A percentile compares a stretch with the other conserved stretches of the same genome.
phyloP scores from a whole-genome alignment of 2,329 filamentous ascomycete species.

The Mycosphaerella arachidis region DNA sequence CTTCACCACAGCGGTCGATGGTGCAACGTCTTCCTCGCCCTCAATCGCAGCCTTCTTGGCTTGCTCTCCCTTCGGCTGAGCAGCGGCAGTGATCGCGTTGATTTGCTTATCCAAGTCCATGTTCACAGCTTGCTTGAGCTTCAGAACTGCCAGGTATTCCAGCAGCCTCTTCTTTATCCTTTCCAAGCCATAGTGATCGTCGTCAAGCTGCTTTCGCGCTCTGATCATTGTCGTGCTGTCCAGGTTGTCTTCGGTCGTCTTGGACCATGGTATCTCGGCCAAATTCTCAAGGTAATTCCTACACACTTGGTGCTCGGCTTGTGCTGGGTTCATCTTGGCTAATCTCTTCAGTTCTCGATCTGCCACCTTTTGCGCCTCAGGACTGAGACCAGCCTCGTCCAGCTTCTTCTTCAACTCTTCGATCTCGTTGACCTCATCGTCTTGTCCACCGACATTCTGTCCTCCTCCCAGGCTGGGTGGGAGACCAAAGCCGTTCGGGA shows the following conservation, averaged over 20 bases:
- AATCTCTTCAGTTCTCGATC: constrained; percentile 82
- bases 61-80: constrained; percentile 35
- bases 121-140: constrained; percentile 89
- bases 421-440: constrained; percentile 82
- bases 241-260: constrained; percentile 77
- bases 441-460: constrained; percentile 46
- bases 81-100: constrained; percentile 46
- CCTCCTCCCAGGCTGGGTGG: constrained; percentile 30
- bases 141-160: constrained; percentile 93
- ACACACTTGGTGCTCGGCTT: constrained; percentile 92
- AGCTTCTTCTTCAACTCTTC: constrained; percentile 88
- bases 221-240: constrained; percentile 71
- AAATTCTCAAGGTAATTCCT: constrained; percentile 91
- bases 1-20: constrained; percentile 32
- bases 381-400: constrained; percentile 71
- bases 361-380: constrained; percentile 85
- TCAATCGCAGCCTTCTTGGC: constrained; percentile 42
- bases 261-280: constrained; percentile 88
- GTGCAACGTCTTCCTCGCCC: constrained; percentile 54
- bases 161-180: constrained; percentile 95
- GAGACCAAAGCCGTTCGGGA: constrained; percentile 24
- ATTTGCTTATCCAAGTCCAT: constrained; percentile 77
- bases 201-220: constrained; percentile 85
- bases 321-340: constrained; percentile 92
- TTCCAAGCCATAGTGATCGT: constrained; percentile 93